Base-by-base conservation (phyloP, 352 stramenopile genomes). In the Aphanomyces stellatus region DNA sequence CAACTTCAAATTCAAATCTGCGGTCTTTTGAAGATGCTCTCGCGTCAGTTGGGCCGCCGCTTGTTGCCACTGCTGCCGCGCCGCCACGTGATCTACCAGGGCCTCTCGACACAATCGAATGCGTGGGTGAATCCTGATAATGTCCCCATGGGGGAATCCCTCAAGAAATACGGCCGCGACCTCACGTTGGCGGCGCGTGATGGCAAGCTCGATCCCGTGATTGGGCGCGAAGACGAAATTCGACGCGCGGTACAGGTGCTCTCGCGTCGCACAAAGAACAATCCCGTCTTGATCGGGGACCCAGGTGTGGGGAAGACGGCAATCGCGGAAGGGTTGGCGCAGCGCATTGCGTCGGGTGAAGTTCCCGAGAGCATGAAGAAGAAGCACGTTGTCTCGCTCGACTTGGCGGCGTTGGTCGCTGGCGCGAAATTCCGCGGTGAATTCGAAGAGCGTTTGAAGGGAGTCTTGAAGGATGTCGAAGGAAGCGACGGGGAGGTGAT, bases 361-460 rank as follows among this genome's bases (percentile, higher is more conserved):
- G 96, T 99, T 28, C 96, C 96, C 1, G 90, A 98, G 51, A 96
- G 89, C 65, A 81, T 99, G 8, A 85, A 93, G 55, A 91, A 98
- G 74, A 90, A 92, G 62, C 91, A 93, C 35, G 80, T 99, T 13
- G 88, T 99, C 51, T 88, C 90, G 28, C 74, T 99, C 33, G 96
- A 99, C 73, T 84, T 99, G 69, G 95, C 92, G 10, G 90, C 94
- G 22, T 78, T 99, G 7, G 92, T 99, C 19, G 96, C 96, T 22
- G 96, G 96, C 48, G 93, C 96, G 19, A 98, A 96, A 62, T 98
- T 98, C 74, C 80, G 90, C 25, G 95, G 95, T 49, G 94, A 98
- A 74, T 99, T 99, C 71, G 96, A 99, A 82, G 96, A 99, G 77
- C 80, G 96, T 33, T 76, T 99, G 3, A 98, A 99, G 74, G 87